These are phyloP conservation scores for Hirsutella minnesotensis DNA, from an alignment of 2,329 filamentous ascomycete genomes.

Conservation along the genomic window DNA sequence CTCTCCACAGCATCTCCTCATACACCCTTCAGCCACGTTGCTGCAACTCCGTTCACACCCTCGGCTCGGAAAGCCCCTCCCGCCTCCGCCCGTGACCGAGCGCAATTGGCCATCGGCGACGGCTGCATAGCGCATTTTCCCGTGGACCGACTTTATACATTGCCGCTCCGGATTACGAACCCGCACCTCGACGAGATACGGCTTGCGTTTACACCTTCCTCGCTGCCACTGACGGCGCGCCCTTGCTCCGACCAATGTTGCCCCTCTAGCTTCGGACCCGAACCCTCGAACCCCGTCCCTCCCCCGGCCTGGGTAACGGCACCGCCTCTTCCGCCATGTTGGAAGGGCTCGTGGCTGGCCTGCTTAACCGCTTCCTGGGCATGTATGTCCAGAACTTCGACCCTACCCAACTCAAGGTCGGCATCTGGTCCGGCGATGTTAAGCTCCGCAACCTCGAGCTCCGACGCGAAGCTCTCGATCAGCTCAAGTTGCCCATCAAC, in stretches of 20 bases:
- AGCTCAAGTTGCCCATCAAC: conserved; percentile 91
- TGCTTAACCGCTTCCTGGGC: conserved; percentile 98
- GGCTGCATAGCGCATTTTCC: too few species aligned
- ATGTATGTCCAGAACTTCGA: conserved; percentile 99
- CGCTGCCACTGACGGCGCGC: conserved; percentile 1
- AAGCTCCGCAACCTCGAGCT: conserved; percentile 89
- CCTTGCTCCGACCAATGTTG: conserved; percentile 9
- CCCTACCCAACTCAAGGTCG: conserved; percentile 91
- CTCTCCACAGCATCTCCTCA: too few species aligned
- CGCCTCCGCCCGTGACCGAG: too few species aligned
- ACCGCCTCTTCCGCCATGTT: conserved; percentile 60
- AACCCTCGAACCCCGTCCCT: conserved; percentile 8
- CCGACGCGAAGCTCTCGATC: conserved; percentile 87
- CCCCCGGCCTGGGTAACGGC: conserved; percentile 64
- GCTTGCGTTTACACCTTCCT: too few species aligned
- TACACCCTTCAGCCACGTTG: too few species aligned
- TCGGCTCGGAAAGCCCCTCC: too few species aligned
- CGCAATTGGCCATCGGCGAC: too few species aligned
- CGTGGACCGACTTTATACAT: too few species aligned
- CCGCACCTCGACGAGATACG: too few species aligned
- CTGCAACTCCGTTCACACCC: too few species aligned
- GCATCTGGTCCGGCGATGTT: conserved; percentile 98
- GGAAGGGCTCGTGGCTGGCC: conserved; percentile 88
- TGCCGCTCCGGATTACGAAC: too few species aligned
- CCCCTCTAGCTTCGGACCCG: conserved; percentile 4